phyloP scores from a whole-genome alignment of 495 filamentous ascomycete genomes.

The Mycothermus thermophilus region DNA sequence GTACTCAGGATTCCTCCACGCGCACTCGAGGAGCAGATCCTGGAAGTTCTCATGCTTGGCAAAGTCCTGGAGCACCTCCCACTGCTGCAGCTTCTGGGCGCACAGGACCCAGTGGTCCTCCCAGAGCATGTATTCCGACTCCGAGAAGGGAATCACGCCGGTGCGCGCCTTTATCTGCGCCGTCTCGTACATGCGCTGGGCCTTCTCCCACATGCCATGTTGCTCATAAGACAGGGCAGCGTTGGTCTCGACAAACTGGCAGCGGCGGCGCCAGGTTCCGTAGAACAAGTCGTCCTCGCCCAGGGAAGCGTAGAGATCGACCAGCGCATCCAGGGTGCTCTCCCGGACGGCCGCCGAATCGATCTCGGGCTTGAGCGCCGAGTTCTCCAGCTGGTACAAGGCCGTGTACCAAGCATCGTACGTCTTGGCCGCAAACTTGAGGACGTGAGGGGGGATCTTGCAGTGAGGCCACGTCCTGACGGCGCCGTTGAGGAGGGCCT shows the following conservation, averaged over 20 bases:
- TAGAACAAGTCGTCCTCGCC: conserved; percentile 97
- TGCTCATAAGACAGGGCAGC: conserved; percentile 95
- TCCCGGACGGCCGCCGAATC: conserved; percentile 75
- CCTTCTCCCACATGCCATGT: conserved; percentile 98
- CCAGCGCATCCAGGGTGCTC: conserved; percentile 84
- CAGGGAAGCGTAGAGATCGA: conserved; percentile 77
- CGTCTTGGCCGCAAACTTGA: conserved; percentile 82
- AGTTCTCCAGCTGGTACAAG: conserved; percentile 68
- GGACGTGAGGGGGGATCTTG: conserved; percentile 85
- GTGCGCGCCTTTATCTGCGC: conserved; percentile 95
- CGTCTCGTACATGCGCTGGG: conserved; percentile 86
- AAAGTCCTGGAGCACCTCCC: conserved; percentile 93
- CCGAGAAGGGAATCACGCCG: conserved; percentile 83
- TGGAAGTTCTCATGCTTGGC: conserved; percentile 99
- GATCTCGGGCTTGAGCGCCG: conserved; percentile 65
- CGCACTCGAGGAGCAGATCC: conserved; percentile 87
- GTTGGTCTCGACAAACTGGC: conserved; percentile 92
- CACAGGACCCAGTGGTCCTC: conserved; percentile 98
- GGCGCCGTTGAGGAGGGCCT: conserved; percentile 73
- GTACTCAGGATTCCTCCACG: conserved; percentile 84
- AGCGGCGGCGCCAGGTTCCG: conserved; percentile 89
- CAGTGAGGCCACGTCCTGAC: conserved; percentile 69
- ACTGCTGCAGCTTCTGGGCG: conserved; percentile 95
- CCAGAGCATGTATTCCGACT: conserved; percentile 97
- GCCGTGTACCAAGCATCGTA: conserved; percentile 96